These are phyloP conservation scores for Penicillium sp. DNA, from an alignment of 2,329 filamentous ascomycete genomes.

Conservation along the genomic window DNA sequence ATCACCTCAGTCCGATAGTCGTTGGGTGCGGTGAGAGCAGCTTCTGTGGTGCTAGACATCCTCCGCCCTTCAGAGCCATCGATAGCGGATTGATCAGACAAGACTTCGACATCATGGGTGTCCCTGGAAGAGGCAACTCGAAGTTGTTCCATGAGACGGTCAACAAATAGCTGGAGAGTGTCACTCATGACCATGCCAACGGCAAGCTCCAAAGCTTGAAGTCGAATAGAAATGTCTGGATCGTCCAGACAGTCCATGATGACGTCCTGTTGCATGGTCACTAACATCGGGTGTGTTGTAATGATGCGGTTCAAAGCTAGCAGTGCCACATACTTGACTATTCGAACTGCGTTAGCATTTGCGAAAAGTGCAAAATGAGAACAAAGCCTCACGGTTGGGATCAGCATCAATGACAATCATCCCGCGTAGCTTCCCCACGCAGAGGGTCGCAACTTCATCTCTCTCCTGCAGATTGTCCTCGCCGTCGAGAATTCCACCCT, in stretches of 20 bases:
- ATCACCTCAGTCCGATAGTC: constrained; percentile 86
- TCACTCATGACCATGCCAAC: constrained; percentile 90
- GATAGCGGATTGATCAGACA: constrained; percentile 9
- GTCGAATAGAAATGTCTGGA: constrained; percentile 89
- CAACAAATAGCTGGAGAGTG: constrained; percentile 78
- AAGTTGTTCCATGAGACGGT: constrained; percentile 82
- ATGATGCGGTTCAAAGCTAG: constrained; percentile 96
- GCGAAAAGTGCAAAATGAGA: neutral
- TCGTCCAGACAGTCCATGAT: constrained; percentile 96
- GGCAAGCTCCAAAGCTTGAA: constrained; percentile 86
- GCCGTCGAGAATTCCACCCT: constrained; percentile 86
- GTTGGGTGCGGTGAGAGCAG: constrained; percentile 63
- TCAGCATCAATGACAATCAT: constrained; percentile 95
- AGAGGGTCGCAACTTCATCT: constrained; percentile 88
- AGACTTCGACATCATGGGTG: constrained; percentile 35
- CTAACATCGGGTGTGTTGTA: constrained; percentile 78
- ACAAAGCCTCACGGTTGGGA: constrained; percentile 69
- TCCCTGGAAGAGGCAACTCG: constrained; percentile 55
- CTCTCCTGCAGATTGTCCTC: constrained; percentile 75
- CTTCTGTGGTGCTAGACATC: constrained; percentile 36
- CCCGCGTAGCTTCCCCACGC: constrained; percentile 85
- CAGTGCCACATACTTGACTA: constrained; percentile 95
- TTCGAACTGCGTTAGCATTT: constrained; percentile 11
- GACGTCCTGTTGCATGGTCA: constrained; percentile 90
- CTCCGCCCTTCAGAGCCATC: constrained; percentile 2